Conservation (phyloP, 1,284 basidiomycete species). For the Trichosporon sp. region DNA sequence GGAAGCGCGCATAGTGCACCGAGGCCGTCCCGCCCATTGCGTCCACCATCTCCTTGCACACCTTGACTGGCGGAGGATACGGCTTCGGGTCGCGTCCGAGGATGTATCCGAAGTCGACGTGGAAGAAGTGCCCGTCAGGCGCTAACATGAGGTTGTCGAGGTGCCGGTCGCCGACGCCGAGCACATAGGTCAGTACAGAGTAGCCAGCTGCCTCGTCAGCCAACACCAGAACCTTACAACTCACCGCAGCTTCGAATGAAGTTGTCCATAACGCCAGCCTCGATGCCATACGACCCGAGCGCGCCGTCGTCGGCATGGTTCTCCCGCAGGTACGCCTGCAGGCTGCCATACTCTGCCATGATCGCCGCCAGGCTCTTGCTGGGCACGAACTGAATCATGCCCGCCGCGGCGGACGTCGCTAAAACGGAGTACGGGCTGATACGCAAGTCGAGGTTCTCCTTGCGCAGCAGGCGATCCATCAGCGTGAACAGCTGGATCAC, state of each 20-base stretch:
- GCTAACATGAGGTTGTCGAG: slow-evolving; percentile 90
- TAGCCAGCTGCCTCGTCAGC: slow-evolving; percentile 70
- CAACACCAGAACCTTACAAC: slow-evolving; percentile 41
- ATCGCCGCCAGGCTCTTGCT: slow-evolving; percentile 93
- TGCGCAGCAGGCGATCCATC: slow-evolving; percentile 78
- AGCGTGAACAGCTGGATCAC: slow-evolving; percentile 31
- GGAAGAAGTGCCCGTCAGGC: slow-evolving; percentile 87
- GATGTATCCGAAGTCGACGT: slow-evolving; percentile 98
- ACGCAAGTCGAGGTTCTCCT: slow-evolving; percentile 92
- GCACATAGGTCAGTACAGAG: slow-evolving; percentile 93
- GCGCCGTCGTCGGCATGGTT: slow-evolving; percentile 87
- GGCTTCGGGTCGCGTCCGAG: slow-evolving; percentile 96
- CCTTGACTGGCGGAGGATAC: slow-evolving; percentile 95
- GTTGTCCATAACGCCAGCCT: slow-evolving; percentile 87
- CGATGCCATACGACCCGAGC: slow-evolving; percentile 86
- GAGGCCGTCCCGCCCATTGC: slow-evolving; percentile 96
- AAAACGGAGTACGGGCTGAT: slow-evolving; percentile 90
- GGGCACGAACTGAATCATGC: slow-evolving; percentile 93
- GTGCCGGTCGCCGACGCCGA: slow-evolving; percentile 97
- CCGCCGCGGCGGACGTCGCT: slow-evolving; percentile 85
- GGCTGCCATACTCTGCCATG: slow-evolving; percentile 83
- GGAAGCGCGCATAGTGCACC: slow-evolving; percentile 88
- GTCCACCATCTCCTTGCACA: slow-evolving; percentile 99
- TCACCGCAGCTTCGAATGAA: slow-evolving; percentile 94
- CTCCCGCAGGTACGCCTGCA: slow-evolving; percentile 81